Evolutionary conservation across 2,329 filamentous ascomycete species (phyloP), one percentile per base, ranked within the genome.

Genomic region (Dactylella cylindrospora): DNA sequence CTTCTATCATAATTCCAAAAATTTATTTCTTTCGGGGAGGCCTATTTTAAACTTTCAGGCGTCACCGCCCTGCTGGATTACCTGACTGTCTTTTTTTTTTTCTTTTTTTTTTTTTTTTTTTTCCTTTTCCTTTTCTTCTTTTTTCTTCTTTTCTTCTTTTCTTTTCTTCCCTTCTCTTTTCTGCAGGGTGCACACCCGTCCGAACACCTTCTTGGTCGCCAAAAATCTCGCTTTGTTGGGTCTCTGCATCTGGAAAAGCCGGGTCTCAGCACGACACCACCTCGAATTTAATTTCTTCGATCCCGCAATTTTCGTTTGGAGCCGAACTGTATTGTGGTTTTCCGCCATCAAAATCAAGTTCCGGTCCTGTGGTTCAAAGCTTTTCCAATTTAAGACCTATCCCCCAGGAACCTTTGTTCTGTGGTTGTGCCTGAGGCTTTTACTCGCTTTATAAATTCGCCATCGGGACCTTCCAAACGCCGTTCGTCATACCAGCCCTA

Each of bases 331-430:
- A 33, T 47, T 41, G 47, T 44, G 49, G 53, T 49, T 62, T 47
- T 13, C 13, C 46, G 41, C 40, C 44, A 62, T 49, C 32, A 26
- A 45, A 35, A 43, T 39, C 41, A 50, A 45, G 49, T 54, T 54
- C 57, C 57, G 19, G 57, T 33, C 43, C 57, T 44, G 28, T 62
- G 57, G 57, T 62, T 62, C 47, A 62, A 54, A 53, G 43, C 55
- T 44, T 53, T 61, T 49, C 55, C 55, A 62, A 39, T 62, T 61
- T 49, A 32, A 62, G 55, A 36, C 13, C 10, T 32, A 36, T 7
- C 19, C 35, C 31, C 29, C 36, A 60, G 40, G 29, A 52, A 47
- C 33, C 36, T 45, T 49, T n/a, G 23, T 22, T n/a, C 26, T 53
- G 25, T 33, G 29, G 36, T 45, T 41, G 29, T 46, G 20, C 45